These are phyloP conservation scores for Termitomyces sp. DNA, from an alignment of 768 basidiomycete genomes.

Conservation along the genomic window DNA sequence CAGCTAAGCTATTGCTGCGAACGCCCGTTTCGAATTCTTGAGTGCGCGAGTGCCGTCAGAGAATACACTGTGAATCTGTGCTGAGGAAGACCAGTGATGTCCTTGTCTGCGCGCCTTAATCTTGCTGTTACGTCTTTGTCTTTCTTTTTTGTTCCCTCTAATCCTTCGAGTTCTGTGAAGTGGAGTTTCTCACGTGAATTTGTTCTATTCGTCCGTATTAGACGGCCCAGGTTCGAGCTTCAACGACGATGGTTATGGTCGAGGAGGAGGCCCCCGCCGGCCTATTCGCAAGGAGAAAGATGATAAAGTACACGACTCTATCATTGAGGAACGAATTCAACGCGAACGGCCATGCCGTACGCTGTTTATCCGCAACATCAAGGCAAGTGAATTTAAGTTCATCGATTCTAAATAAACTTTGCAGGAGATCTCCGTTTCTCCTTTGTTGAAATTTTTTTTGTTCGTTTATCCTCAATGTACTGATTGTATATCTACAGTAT, in stretches of 20 bases:
- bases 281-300: slow-evolving; percentile 71
- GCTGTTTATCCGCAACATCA: slow-evolving; percentile 96
- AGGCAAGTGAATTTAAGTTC: slow-evolving; percentile 60
- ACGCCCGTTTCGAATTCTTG: slow-evolving; percentile 27
- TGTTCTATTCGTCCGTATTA: slow-evolving; percentile 45
- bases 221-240: slow-evolving; percentile 58
- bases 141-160: slow-evolving; percentile 33
- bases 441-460: neutral
- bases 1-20: slow-evolving; percentile 48
- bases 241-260: slow-evolving; percentile 47
- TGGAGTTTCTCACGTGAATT: slow-evolving; percentile 45
- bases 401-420: slow-evolving; percentile 6
- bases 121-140: slow-evolving; percentile 43
- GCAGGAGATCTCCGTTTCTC: neutral
- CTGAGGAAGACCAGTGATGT: slow-evolving; percentile 22
- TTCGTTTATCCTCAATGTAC: slow-evolving; percentile 3
- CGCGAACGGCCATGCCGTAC: slow-evolving; percentile 94
- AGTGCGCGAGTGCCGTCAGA: slow-evolving; percentile 23
- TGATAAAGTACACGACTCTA: slow-evolving; percentile 86
- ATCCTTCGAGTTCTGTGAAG: slow-evolving; percentile 29
- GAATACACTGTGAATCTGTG: slow-evolving; percentile 16
- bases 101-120: slow-evolving; percentile 32
- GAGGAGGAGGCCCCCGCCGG: slow-evolving; percentile 34
- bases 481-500: slow-evolving; percentile 49
- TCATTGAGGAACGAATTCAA: slow-evolving; percentile 92